Evolutionary conservation across 2,329 filamentous ascomycete genomes (phyloP).

Genomic region (Pseudopithomyces maydicus): DNA sequence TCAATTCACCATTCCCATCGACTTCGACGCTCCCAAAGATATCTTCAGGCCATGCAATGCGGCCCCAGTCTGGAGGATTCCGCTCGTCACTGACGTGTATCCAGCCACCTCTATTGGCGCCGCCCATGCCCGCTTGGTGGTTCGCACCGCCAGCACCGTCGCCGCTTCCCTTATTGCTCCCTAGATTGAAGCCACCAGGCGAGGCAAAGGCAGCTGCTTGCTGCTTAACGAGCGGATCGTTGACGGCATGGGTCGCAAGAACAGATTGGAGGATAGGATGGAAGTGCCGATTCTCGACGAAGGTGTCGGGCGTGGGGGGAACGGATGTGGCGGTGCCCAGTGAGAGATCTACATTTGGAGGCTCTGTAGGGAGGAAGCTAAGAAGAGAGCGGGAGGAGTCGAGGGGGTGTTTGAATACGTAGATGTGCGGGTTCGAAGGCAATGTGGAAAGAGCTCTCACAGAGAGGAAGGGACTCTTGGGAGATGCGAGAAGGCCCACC

Average conservation of each 20-base stretch:
- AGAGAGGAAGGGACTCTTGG: conserved; percentile 23
- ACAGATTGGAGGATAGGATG: conserved; percentile 62
- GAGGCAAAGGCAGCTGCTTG: conserved; percentile 66
- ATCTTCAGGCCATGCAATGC: conserved; percentile 70
- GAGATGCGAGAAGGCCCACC: conserved; percentile 15
- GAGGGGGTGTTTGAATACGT: conserved; percentile 54
- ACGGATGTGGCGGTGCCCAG: conserved; percentile 60
- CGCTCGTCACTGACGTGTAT: conserved; percentile 67
- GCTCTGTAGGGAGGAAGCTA: conserved; percentile 61
- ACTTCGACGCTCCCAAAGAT: conserved; percentile 70
- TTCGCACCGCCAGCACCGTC: conserved; percentile 61
- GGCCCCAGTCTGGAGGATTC: conserved; percentile 65
- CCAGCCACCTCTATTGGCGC: conserved; percentile 63
- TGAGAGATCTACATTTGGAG: conserved; percentile 58
- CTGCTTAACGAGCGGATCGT: conserved; percentile 61
- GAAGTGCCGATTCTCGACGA: conserved; percentile 63
- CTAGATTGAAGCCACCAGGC: conserved; percentile 60
- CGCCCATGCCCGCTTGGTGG: conserved; percentile 63
- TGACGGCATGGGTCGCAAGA: conserved; percentile 57
- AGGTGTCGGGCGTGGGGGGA: conserved; percentile 61
- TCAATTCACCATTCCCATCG: conserved; percentile 62
- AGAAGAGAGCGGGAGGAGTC: conserved; percentile 53
- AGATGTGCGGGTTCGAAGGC: conserved; percentile 54
- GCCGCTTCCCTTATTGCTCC: conserved; percentile 42
- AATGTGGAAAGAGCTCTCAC: conserved; percentile 45